These are phyloP conservation scores for Sclerotinia subarctica DNA, from an alignment of 2,329 filamentous ascomycete species.

Conservation along the genomic window DNA sequence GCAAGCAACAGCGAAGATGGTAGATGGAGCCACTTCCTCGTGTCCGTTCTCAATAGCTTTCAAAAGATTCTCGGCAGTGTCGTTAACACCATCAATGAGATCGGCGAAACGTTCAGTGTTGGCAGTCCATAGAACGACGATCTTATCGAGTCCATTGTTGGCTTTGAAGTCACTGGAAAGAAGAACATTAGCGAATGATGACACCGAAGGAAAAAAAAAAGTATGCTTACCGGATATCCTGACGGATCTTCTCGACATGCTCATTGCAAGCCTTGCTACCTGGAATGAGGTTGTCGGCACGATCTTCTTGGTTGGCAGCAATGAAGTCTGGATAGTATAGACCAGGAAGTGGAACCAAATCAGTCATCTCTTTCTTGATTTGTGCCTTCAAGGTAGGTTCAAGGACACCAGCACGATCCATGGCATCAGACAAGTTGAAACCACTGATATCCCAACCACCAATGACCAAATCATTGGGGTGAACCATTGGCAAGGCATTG, in stretches of 20 bases:
- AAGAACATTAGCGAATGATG: neutral
- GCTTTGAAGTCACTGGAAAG: constrained; percentile 76
- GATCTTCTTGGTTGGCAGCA: constrained; percentile 94
- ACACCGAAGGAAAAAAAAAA: too few relatives aligned
- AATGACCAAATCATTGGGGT: constrained; percentile 92
- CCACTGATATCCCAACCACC: constrained; percentile 97
- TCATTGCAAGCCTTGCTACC: constrained; percentile 80
- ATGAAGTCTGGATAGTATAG: constrained; percentile 99
- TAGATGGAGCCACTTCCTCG: constrained; percentile 89
- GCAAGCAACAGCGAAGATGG: constrained; percentile 90
- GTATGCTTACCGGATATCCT: constrained; percentile 72
- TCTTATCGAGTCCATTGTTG: constrained; percentile 81
- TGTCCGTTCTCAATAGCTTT: constrained; percentile 83
- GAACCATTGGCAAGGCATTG: constrained; percentile 90
- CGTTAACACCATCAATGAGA: constrained; percentile 83
- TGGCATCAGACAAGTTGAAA: constrained; percentile 83
- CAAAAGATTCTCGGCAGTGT: constrained; percentile 92
- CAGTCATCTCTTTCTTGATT: constrained; percentile 89
- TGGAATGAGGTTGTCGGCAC: constrained; percentile 84
- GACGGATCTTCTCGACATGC: constrained; percentile 89
- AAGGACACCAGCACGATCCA: constrained; percentile 93
- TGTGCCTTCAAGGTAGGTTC: constrained; percentile 90
- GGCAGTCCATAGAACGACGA: constrained; percentile 97
- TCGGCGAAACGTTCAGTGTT: constrained; percentile 98
- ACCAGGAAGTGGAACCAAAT: constrained; percentile 84